These are phyloP conservation scores for Hanseniaspora vineae DNA, from an alignment of 805 yeast genomes.

Conservation along the genomic window DNA sequence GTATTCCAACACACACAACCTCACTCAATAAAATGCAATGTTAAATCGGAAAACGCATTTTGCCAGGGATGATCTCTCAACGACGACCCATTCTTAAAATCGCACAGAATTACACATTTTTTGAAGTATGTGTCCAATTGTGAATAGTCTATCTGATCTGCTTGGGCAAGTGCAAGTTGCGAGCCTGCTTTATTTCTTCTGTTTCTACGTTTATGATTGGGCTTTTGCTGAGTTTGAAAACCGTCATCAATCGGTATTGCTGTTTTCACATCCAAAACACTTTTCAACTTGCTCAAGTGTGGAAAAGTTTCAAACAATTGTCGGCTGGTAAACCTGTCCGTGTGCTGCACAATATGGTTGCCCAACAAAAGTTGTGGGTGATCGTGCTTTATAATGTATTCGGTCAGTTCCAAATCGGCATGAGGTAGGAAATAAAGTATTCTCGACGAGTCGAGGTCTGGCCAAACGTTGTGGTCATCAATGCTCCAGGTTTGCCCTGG, in stretches of 20 bases:
- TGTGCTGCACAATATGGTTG: slow-evolving; percentile 40
- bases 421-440: slow-evolving; percentile 58
- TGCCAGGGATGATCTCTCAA: slow-evolving; percentile 28
- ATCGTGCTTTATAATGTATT: slow-evolving; percentile 23
- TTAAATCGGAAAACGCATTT: slow-evolving; percentile 40
- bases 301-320: slow-evolving; percentile 34
- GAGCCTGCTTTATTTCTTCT: slow-evolving; percentile 7
- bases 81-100: slow-evolving; percentile 14
- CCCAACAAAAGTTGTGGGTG: slow-evolving; percentile 33
- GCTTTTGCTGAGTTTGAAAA: background rate
- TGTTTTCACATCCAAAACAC: background rate
- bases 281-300: slow-evolving; percentile 27
- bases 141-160: slow-evolving; percentile 10
- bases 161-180: too few species aligned
- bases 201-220: slow-evolving; percentile 7
- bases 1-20: too few species aligned
- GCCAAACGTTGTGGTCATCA: slow-evolving; percentile 14
- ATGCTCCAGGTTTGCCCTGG: slow-evolving; percentile 14
- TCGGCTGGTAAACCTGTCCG: slow-evolving; percentile 35
- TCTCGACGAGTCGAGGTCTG: slow-evolving; percentile 5
- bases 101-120: slow-evolving; percentile 11
- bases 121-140: slow-evolving; percentile 11
- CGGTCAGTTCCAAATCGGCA: slow-evolving; percentile 48
- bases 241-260: background rate
- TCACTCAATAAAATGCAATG: slow-evolving; percentile 26